These are phyloP conservation scores for Xylariaceae sp. DNA, from an alignment of 2,329 filamentous ascomycete species.

Conservation along the genomic window DNA sequence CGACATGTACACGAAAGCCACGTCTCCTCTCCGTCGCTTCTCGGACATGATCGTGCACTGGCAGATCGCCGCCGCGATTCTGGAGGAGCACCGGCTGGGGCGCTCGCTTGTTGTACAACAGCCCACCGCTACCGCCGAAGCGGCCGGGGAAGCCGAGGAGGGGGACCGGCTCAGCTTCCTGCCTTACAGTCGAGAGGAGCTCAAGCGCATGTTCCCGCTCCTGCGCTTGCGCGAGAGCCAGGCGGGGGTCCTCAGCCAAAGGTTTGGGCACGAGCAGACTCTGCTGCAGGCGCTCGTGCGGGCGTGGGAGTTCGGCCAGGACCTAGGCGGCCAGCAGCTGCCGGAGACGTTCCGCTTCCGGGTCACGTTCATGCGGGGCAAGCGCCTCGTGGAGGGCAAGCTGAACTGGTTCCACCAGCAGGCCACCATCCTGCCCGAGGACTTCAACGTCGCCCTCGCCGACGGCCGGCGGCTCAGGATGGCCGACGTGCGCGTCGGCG, in stretches of 20 bases:
- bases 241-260: conserved; percentile 34
- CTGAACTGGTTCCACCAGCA: conserved; percentile 43
- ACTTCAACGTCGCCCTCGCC: conserved; percentile 30
- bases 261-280: conserved; percentile 43
- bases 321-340: no score
- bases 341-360: conserved; percentile 43
- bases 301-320: conserved; percentile 49
- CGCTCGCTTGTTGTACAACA: conserved; percentile 27
- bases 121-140: conserved; percentile 4
- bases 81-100: conserved; percentile 32
- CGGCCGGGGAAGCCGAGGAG: background rate
- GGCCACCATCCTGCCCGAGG: conserved; percentile 33
- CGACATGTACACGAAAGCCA: conserved; percentile 55
- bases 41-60: conserved; percentile 57
- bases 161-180: conserved; percentile 27
- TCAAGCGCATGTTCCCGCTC: conserved; percentile 40
- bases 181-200: conserved; percentile 35
- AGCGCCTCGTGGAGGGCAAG: conserved; percentile 29
- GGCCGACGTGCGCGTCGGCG: conserved; percentile 39
- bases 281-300: conserved; percentile 53
- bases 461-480: no score
- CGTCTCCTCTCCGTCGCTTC: conserved; percentile 59
- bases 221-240: conserved; percentile 47
- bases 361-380: conserved; percentile 31
- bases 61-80: conserved; percentile 55